These are phyloP conservation scores for Coemansia sp. DNA, from an alignment of 192 early-diverging fungal genomes.

Conservation along the genomic window DNA sequence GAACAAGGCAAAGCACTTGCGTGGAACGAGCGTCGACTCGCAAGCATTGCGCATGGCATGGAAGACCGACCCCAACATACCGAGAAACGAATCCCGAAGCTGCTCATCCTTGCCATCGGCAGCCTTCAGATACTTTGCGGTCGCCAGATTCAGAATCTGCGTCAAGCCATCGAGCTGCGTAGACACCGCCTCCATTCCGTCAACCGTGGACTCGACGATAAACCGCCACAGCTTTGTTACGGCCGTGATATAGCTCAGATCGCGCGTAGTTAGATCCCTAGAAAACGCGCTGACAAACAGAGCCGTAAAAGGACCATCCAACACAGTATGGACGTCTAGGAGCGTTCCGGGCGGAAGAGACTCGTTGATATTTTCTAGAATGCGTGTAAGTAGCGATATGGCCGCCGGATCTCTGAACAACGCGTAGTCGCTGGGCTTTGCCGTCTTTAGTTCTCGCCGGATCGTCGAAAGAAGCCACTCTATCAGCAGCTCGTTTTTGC, in stretches of 20 bases:
- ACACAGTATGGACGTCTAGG: constrained; percentile 27
- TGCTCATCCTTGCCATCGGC: neutral
- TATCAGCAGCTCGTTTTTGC: constrained; percentile 38
- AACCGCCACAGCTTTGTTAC: constrained; percentile 32
- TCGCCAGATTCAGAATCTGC: constrained; percentile 13
- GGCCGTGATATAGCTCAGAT: constrained; percentile 9
- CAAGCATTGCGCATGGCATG: constrained; percentile 29
- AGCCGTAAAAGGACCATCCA: constrained; percentile 27
- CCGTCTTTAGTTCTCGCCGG: constrained; percentile 37
- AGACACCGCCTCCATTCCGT: constrained; percentile 31
- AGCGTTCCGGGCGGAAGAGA: neutral
- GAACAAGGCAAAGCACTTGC: constrained; percentile 31
- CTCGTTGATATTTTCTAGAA: constrained; percentile 31
- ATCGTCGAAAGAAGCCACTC: constrained; percentile 50
- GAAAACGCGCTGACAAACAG: constrained; percentile 36
- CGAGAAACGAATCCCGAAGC: constrained; percentile 11
- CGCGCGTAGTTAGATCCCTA: neutral
- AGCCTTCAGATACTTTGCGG: constrained; percentile 6
- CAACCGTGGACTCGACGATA: constrained; percentile 14
- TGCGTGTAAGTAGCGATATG: constrained; percentile 14
- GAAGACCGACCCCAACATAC: constrained; percentile 7
- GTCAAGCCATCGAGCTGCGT: constrained; percentile 31
- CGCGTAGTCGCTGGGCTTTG: constrained; percentile 11
- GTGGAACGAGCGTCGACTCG: constrained; percentile 35
- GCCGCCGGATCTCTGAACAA: constrained; percentile 21